These are phyloP conservation scores for Cercophora scortea DNA, from an alignment of 495 filamentous ascomycete species.

Conservation along the genomic window DNA sequence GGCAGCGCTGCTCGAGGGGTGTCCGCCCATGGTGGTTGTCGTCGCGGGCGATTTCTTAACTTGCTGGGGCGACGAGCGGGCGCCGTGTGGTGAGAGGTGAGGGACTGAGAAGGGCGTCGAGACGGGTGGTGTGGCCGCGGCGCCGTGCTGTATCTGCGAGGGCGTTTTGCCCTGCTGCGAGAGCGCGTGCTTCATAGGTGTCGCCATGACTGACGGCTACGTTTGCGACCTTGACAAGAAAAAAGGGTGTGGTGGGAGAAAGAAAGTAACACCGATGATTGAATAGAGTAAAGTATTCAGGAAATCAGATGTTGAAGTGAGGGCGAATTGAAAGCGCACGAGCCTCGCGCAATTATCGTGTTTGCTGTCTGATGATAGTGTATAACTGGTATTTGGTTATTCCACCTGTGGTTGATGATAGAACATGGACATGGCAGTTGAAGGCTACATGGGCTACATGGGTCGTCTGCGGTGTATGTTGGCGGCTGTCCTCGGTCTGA, in stretches of 20 bases:
- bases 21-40: slow-evolving; percentile 27
- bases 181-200: slow-evolving; percentile 35
- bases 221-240: background rate
- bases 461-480: too few relatives aligned
- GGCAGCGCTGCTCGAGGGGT: slow-evolving; percentile 23
- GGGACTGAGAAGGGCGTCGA: slow-evolving; percentile 48
- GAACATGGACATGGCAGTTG: too few relatives aligned
- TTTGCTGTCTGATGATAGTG: too few relatives aligned
- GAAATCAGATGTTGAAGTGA: too few relatives aligned
- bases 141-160: slow-evolving; percentile 34
- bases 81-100: slow-evolving; percentile 43
- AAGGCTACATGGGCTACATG: too few relatives aligned
- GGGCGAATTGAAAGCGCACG: too few relatives aligned
- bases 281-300: background rate
- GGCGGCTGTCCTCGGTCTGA: too few relatives aligned
- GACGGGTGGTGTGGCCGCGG: slow-evolving; percentile 44
- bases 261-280: too few relatives aligned
- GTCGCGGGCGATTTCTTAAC: slow-evolving; percentile 47
- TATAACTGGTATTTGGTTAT: too few relatives aligned
- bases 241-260: too few relatives aligned
- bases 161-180: slow-evolving; percentile 43
- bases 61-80: slow-evolving; percentile 46
- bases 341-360: too few relatives aligned
- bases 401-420: too few relatives aligned
- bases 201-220: slow-evolving; percentile 32